Evolutionary conservation across 2,329 filamentous ascomycete genomes (phyloP).

Genomic region (Cercospora brassicicola): DNA sequence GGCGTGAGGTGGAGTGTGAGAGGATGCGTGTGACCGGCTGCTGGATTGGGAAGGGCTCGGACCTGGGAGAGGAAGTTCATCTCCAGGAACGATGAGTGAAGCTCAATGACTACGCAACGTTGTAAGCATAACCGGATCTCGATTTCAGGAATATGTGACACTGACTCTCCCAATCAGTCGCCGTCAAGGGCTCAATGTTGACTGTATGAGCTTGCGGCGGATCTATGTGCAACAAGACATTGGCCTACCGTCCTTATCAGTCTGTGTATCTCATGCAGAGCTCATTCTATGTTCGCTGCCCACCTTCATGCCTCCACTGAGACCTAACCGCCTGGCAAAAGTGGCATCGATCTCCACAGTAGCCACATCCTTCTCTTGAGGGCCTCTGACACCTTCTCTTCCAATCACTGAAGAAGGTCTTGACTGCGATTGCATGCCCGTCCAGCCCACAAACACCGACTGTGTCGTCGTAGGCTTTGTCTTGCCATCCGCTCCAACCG

Average conservation of each 20-base stretch:
- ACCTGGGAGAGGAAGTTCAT: conserved; percentile 92
- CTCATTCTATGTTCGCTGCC: conserved; percentile 51
- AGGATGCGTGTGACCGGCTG: conserved; percentile 64
- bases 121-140: conserved; percentile 1
- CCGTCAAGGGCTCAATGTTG: conserved; percentile 92
- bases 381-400: conserved; percentile 64
- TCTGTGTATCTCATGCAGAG: conserved; percentile 39
- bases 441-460: conserved; percentile 91
- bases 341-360: conserved; percentile 85
- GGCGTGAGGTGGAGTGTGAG: conserved; percentile 91
- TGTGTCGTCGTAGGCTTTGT: conserved; percentile 47
- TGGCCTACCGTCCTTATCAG: conserved; percentile 50
- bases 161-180: conserved; percentile 87
- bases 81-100: conserved; percentile 93
- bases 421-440: conserved; percentile 93
- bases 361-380: conserved; percentile 72
- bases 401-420: conserved; percentile 71
- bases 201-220: conserved; percentile 89
- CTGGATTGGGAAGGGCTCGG: conserved; percentile 84
- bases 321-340: conserved; percentile 72
- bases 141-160: conserved; percentile 36
- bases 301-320: conserved; percentile 80
- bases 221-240: conserved; percentile 75
- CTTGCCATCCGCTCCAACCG: conserved; percentile 44
- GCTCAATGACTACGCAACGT: conserved; percentile 68